A percentile compares a stretch with the other conserved stretches of the same genome.
Conservation (phyloP, 768 basidiomycete genomes). For the Postia placenta region DNA sequence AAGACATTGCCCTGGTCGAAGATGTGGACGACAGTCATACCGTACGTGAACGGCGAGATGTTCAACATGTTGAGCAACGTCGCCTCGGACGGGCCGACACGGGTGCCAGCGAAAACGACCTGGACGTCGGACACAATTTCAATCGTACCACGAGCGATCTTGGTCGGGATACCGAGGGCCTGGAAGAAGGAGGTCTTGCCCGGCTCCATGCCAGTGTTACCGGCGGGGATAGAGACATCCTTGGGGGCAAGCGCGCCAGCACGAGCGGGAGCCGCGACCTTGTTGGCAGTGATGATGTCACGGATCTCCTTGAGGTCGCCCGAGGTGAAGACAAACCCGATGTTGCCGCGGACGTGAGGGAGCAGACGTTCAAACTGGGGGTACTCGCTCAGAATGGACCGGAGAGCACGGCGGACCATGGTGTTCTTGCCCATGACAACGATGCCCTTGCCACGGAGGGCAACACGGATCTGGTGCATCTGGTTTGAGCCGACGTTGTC, state of each 20-base stretch:
- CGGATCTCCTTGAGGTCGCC: conserved; percentile 92
- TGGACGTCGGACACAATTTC: conserved; percentile 98
- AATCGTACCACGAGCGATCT: conserved; percentile 99
- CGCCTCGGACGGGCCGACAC: conserved; percentile 96
- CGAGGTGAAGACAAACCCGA: conserved; percentile 97
- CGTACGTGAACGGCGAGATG: conserved; percentile 99
- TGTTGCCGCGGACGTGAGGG: conserved; percentile 94
- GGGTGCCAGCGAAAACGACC: conserved; percentile 87
- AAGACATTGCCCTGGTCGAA: conserved; percentile 93
- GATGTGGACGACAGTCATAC: conserved; percentile 97
- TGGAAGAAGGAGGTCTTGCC: conserved; percentile 99
- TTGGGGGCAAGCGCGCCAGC: conserved; percentile 93
- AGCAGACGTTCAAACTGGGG: conserved; percentile 97
- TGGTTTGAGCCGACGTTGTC: conserved; percentile 99
- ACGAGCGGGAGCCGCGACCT: conserved; percentile 97
- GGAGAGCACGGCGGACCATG: conserved; percentile 98
- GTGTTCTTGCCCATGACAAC: conserved; percentile 99
- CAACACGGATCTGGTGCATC: conserved; percentile 95
- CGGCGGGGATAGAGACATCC: conserved; percentile 87
- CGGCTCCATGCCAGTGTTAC: conserved; percentile 99
- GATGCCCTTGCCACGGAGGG: conserved; percentile 93
- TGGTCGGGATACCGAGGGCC: conserved; percentile 98
- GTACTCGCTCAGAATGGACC: conserved; percentile 81
- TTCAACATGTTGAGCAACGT: conserved; percentile 99
- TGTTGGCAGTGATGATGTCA: conserved; percentile 90